A percentile compares a stretch with the other conserved stretches of the same genome.
phyloP scores from a whole-genome alignment of 495 filamentous ascomycete genomes.

The Penicillium verhagenii region DNA sequence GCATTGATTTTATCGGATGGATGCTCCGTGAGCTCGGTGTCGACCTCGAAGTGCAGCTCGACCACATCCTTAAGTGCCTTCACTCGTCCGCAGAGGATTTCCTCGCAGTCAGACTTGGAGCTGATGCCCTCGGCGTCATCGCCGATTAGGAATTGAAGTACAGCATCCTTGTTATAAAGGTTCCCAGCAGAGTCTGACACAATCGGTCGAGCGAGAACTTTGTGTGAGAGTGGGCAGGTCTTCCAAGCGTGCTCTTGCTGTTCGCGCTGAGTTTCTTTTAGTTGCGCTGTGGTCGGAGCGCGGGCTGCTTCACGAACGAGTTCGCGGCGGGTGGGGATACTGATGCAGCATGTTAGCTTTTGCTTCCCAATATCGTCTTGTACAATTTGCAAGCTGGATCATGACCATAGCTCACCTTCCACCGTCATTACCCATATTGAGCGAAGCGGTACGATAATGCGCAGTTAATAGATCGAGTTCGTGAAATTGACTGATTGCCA shows the following conservation, averaged over 20 bases:
- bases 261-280: conserved; percentile 85
- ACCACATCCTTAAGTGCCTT: conserved; percentile 84
- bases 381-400: neutral
- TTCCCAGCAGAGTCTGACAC: conserved; percentile 84
- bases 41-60: conserved; percentile 76
- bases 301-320: conserved; percentile 88
- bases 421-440: conserved; percentile 92
- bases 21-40: conserved; percentile 37
- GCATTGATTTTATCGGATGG: conserved; percentile 25
- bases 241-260: conserved; percentile 82
- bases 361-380: neutral
- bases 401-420: conserved; percentile 54
- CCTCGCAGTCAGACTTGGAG: conserved; percentile 59
- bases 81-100: conserved; percentile 67
- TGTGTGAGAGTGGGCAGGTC: conserved; percentile 80
- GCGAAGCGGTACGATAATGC: neutral
- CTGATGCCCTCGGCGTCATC: conserved; percentile 53
- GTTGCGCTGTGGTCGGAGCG: conserved; percentile 76
- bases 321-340: conserved; percentile 92
- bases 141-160: conserved; percentile 75
- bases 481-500: conserved; percentile 10
- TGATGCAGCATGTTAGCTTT: conserved; percentile 18
- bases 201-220: conserved; percentile 65
- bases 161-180: conserved; percentile 92
- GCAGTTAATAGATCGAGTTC: neutral